Evolutionary conservation across 441 rosid genomes (phyloP).

Genomic region (Gossypium gossypioides): DNA sequence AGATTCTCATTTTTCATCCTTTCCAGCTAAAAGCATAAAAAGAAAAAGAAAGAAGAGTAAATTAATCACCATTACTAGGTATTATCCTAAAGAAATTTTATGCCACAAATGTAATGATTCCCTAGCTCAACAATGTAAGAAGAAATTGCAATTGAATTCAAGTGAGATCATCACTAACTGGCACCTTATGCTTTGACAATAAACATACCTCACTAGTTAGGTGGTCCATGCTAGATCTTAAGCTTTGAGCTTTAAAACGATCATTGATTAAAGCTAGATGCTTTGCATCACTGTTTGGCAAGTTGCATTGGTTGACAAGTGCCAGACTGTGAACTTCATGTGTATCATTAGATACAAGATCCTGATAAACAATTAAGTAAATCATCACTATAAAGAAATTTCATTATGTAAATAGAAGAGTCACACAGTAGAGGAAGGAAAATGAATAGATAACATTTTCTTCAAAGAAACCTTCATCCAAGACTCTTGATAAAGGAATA

Average conservation of each 20-base stretch:
- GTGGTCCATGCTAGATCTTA: constrained; percentile 86
- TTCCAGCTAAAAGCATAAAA: constrained; percentile 54
- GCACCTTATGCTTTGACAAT: not conserved
- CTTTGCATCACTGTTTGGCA: constrained; percentile 32
- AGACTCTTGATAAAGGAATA: not conserved
- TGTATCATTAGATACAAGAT: constrained; percentile 27
- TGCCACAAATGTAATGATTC: not conserved
- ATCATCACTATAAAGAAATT: constrained; percentile 11
- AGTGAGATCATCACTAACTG: not conserved
- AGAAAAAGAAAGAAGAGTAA: not conserved
- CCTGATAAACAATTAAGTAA: constrained; percentile 39
- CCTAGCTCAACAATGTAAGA: constrained; percentile 10
- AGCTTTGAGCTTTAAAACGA: constrained; percentile 53
- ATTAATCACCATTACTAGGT: constrained; percentile 12
- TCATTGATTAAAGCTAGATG: constrained; percentile 47
- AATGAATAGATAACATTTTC: not conserved
- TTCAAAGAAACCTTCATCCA: constrained; percentile 5
- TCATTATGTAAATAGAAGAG: not conserved
- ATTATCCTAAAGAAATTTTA: not conserved
- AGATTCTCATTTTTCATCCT: constrained; percentile 93
- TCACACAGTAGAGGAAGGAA: not conserved
- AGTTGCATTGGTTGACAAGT: constrained; percentile 30
- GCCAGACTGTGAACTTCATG: constrained; percentile 36
- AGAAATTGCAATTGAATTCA: constrained; percentile 1
- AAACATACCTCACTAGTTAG: constrained; percentile 69